Percentiles rank a stretch among this genome's conserved stretches.
These are phyloP conservation scores for Suhomyces pyralidae DNA, from an alignment of 805 yeast genomes.

Conservation along the genomic window DNA sequence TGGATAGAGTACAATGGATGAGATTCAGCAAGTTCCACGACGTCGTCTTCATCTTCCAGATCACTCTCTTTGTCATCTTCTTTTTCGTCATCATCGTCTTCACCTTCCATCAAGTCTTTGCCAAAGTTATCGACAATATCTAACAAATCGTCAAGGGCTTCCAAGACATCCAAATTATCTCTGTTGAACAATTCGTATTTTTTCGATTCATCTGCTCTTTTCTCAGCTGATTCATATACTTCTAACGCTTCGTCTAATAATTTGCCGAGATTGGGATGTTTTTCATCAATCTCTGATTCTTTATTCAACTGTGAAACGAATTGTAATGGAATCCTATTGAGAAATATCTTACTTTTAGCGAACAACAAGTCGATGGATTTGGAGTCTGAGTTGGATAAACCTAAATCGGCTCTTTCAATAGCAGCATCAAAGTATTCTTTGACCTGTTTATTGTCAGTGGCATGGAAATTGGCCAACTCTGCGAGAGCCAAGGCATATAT, in stretches of 20 bases:
- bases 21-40: conserved; percentile 34
- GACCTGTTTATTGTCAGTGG: conserved; percentile 43
- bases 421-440: conserved; percentile 67
- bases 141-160: conserved; percentile 61
- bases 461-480: conserved; percentile 58
- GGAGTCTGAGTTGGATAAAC: conserved; percentile 49
- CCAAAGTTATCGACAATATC: conserved; percentile 71
- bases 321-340: conserved; percentile 59
- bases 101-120: conserved; percentile 42
- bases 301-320: conserved; percentile 49
- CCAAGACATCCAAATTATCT: conserved; percentile 50
- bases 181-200: conserved; percentile 33
- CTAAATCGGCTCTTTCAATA: conserved; percentile 62
- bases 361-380: conserved; percentile 48
- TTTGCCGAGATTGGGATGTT: conserved; percentile 26
- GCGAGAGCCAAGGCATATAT: conserved; percentile 72
- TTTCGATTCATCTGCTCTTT: conserved; percentile 19
- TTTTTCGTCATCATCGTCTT: conserved; percentile 42
- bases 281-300: conserved; percentile 32
- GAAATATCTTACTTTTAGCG: conserved; percentile 52
- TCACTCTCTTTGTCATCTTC: conserved; percentile 28
- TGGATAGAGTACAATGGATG: conserved; percentile 56
- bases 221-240: conserved; percentile 44
- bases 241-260: conserved; percentile 47
- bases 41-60: conserved; percentile 14